Base-by-base conservation (phyloP, 306 rosid genomes). In the Quercus robur region DNA sequence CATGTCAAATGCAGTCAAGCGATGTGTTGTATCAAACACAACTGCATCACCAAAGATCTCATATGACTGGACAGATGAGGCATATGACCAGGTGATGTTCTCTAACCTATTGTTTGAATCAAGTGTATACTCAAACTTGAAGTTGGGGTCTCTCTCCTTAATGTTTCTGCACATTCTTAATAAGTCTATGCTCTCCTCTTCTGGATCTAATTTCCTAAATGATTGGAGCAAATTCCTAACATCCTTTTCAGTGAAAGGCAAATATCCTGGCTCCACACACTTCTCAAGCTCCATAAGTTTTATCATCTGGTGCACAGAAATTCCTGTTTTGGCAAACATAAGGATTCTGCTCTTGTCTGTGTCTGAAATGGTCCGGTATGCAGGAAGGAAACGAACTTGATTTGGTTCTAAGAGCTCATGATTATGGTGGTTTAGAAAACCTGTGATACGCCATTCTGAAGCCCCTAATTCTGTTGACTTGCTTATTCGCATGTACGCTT, bases 331-430 rank as follows among this genome's bases (percentile, higher is more conserved):
- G 72, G 97, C 94, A 92, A 88, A 94, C 97, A 92, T 92, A 38
- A 94, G 88, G 78, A 94, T 92, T 76, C 98, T 87, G 77, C 84
- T 85, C 86, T 92, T 94, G 85, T 94, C 98, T 33, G 89, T 63
- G 30, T 94, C 98, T 3, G 97, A 88, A 70, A 94, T 94, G 61
- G 97, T 92, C 83, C 98, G 84, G 75, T 94, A 94, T 28, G 98
- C 98, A 49, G 98, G 98, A 86, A 94, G 98, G 75, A 94, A 94
- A 12, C 98, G 97, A 83, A 94, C 98, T 87, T 94, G 98, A 81
- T 90, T 92, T 76, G 98, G 94, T 81, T 94, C 98, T 77, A 94
- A 80, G 41, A 94, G 91, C 58, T 94, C 91, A 73, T 94, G 98
- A 89, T 94, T 94, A 82, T 94, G 98, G 71, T 94, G 90, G 79